Evolutionary conservation across 148 eudicot genomes (phyloP).

Genomic region (Spergularia bocconei): DNA sequence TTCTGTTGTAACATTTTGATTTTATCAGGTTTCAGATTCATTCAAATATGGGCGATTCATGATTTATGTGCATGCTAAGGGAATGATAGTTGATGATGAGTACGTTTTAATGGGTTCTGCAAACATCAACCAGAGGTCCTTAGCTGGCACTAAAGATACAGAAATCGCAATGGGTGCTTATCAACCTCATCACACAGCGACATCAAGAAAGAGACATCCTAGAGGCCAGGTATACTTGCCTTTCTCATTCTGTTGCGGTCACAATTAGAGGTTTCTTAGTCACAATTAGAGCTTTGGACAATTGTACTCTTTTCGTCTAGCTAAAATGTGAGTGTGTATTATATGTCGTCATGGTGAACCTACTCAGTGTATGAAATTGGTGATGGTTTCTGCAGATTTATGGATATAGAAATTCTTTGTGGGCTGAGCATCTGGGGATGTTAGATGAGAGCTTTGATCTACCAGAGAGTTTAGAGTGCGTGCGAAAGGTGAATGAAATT

Average conservation of each 20-base stretch:
- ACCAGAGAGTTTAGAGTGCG: constrained; percentile 57
- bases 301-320: background rate
- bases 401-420: constrained; percentile 62
- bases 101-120: constrained; percentile 78
- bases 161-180: constrained; percentile 88
- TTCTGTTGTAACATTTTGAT: constrained; percentile 4
- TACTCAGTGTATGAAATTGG: background rate
- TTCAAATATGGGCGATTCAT: constrained; percentile 57
- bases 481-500: constrained; percentile 53
- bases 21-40: constrained; percentile 56
- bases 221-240: constrained; percentile 63
- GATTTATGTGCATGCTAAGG: constrained; percentile 88
- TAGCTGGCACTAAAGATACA: constrained; percentile 88
- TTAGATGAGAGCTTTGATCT: constrained; percentile 35
- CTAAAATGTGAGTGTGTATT: background rate
- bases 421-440: constrained; percentile 67
- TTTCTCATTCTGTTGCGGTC: background rate
- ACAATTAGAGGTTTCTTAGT: too few species aligned
- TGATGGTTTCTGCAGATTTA: constrained; percentile 42
- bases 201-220: constrained; percentile 49
- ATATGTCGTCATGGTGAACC: background rate
- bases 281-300: too few species aligned
- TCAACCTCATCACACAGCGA: constrained; percentile 73
- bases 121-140: constrained; percentile 76
- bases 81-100: constrained; percentile 85